Base-by-base conservation (phyloP, 371 early-diverging fungal species). In the Neoconidiobolus thromboides region DNA sequence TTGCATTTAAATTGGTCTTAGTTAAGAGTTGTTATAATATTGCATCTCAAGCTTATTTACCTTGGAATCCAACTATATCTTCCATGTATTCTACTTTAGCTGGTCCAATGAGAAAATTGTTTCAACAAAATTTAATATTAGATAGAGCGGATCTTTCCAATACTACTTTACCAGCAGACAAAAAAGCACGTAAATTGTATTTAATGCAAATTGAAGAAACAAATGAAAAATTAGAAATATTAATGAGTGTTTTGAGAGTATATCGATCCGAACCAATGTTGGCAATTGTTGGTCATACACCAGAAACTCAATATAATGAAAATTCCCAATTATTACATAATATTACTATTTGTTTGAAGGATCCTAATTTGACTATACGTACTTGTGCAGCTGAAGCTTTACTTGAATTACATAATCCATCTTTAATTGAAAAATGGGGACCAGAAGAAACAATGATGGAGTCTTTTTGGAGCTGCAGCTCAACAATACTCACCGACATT, bases 11-110 rank as follows among this genome's bases (percentile, higher is more conserved):
- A 63, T 71, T 87, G 7, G 83, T 87, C 40, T 65, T 89, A 36
- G 85, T 86, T 37, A 85, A 81, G 60, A 81, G 81, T 9, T 86
- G 85, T 63, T 78, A 79, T 57, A 75, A 74, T 10, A 73, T 91
- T 58, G 82, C 85, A 6, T 74, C 74, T 1, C 86, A 88, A 63
- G 75, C 74, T 43, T 67, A 71, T 44, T 62, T 85, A 9, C 81
- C 86, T 1, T 86, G 85, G 86, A 86, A 85, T 60, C 86, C 88
- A 5, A 71, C 78, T 0, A 72, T 86, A 2, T 76, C 82, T 4
- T 65, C 67, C 1, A 68, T 88, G 2, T 83, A 85, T 63, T 75
- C 80, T 2, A 73, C 79, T 37, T 51, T 91, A 40, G 83, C 83
- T 2, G 71, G 70, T 9, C 85, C 81, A 1, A 65, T 89, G n/a